phyloP scores from a whole-genome alignment of 2,329 filamentous ascomycete species.

The Colletotrichum scovillei region DNA sequence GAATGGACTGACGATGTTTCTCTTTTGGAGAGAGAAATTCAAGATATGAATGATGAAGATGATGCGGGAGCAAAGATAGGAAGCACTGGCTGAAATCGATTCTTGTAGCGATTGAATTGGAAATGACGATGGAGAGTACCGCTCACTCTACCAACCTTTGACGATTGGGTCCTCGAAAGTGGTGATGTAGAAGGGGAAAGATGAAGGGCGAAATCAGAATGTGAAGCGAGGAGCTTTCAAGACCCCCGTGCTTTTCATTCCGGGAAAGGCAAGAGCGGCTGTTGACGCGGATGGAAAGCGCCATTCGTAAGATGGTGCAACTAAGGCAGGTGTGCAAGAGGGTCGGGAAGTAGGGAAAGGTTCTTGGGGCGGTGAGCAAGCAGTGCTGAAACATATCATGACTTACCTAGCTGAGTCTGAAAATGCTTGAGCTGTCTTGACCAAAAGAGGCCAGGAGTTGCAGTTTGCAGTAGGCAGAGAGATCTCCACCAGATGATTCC shows the following conservation, averaged over 20 bases:
- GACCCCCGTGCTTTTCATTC: too few relatives aligned
- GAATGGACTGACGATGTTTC: neutral
- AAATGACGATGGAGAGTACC: neutral
- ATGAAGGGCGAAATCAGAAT: neutral
- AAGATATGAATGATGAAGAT: neutral
- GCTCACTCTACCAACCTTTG: neutral
- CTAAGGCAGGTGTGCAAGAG: neutral
- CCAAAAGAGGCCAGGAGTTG: neutral
- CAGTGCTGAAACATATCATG: too few relatives aligned
- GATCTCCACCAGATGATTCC: neutral
- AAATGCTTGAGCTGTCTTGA: neutral
- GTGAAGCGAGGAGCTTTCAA: neutral
- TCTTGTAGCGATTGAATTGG: neutral
- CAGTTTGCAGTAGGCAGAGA: too few relatives aligned
- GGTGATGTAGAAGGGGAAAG: neutral
- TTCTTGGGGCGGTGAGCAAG: too few relatives aligned
- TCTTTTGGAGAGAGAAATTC: too few relatives aligned
- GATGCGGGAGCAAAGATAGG: neutral
- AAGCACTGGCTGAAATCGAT: neutral
- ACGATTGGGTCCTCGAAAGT: neutral
- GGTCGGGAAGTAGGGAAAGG: too few relatives aligned
- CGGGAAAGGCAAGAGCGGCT: neutral
- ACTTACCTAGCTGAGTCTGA: too few relatives aligned
- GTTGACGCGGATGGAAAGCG: neutral
- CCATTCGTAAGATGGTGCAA: neutral